phyloP scores from a whole-genome alignment of 768 basidiomycete species.

The Gloeophyllum trabeum region DNA sequence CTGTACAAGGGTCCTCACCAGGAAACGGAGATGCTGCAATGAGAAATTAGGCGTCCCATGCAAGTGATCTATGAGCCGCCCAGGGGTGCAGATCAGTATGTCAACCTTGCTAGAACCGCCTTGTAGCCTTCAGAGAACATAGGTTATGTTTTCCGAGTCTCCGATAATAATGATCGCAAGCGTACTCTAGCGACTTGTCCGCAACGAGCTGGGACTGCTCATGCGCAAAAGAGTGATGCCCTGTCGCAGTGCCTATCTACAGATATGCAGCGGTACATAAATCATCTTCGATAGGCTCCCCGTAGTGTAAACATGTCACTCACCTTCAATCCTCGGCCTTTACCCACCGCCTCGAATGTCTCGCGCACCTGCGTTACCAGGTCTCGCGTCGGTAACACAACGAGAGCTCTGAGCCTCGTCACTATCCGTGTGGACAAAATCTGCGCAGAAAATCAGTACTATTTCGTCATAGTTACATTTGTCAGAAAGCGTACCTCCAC shows the following conservation, averaged over 20 bases:
- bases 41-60: constrained; percentile 83
- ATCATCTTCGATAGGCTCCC: background rate
- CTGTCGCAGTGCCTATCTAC: constrained; percentile 72
- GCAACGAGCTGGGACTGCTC: constrained; percentile 78
- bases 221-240: constrained; percentile 88
- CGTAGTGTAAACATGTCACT: constrained; percentile 5
- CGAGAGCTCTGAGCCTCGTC: constrained; percentile 76
- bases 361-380: constrained; percentile 88
- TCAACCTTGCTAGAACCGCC: constrained; percentile 91
- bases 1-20: constrained; percentile 38
- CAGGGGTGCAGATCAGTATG: constrained; percentile 92
- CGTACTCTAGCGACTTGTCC: constrained; percentile 43
- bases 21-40: constrained; percentile 88
- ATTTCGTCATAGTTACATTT: constrained; percentile 1
- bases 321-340: constrained; percentile 83
- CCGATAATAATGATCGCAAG: background rate
- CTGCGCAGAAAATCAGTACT: constrained; percentile 25
- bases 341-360: constrained; percentile 76
- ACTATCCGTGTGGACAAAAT: constrained; percentile 62
- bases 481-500: constrained; percentile 48
- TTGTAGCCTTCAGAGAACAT: constrained; percentile 34
- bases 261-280: too few species aligned
- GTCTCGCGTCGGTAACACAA: constrained; percentile 91
- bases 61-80: constrained; percentile 89
- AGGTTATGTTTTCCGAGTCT: background rate